Percentiles rank a stretch among this genome's conserved stretches.
Evolutionary conservation across 2,329 filamentous ascomycete genomes (phyloP).

Genomic region (Tetracladium maxilliforme): DNA sequence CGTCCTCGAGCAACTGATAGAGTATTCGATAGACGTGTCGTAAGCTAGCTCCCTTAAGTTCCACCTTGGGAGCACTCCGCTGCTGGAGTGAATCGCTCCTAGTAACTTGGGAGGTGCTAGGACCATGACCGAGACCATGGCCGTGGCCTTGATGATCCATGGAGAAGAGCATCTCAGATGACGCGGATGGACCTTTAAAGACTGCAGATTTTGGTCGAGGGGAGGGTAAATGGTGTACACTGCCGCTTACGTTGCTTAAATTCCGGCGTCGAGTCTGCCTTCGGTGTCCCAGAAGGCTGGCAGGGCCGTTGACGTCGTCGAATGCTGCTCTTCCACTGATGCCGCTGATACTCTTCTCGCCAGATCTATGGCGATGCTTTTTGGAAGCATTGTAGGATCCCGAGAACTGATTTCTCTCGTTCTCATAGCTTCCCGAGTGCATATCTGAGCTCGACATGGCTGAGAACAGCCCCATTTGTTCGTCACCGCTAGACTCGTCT

Average conservation of each 20-base stretch:
- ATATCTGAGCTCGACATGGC: constrained; percentile 53
- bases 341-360: constrained; percentile 62
- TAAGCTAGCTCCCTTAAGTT: constrained; percentile 76
- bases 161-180: constrained; percentile 33
- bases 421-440: constrained; percentile 52
- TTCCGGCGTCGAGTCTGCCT: constrained; percentile 62
- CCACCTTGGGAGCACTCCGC: constrained; percentile 56
- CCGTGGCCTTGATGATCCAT: constrained; percentile 30
- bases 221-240: constrained; percentile 49
- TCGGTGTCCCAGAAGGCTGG: constrained; percentile 40
- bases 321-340: constrained; percentile 51
- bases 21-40: constrained; percentile 79
- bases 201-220: constrained; percentile 47
- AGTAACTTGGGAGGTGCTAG: constrained; percentile 37
- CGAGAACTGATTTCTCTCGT: constrained; percentile 54
- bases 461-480: constrained; percentile 73
- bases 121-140: constrained; percentile 13
- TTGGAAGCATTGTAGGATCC: constrained; percentile 58
- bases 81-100: constrained; percentile 75
- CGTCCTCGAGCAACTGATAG: constrained; percentile 68
- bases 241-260: constrained; percentile 67
- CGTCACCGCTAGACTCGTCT: constrained; percentile 80
- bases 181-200: constrained; percentile 38
- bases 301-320: constrained; percentile 45
- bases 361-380: constrained; percentile 56